phyloP scores from a whole-genome alignment of 495 filamentous ascomycete species.

The Aspergillus hancockii region DNA sequence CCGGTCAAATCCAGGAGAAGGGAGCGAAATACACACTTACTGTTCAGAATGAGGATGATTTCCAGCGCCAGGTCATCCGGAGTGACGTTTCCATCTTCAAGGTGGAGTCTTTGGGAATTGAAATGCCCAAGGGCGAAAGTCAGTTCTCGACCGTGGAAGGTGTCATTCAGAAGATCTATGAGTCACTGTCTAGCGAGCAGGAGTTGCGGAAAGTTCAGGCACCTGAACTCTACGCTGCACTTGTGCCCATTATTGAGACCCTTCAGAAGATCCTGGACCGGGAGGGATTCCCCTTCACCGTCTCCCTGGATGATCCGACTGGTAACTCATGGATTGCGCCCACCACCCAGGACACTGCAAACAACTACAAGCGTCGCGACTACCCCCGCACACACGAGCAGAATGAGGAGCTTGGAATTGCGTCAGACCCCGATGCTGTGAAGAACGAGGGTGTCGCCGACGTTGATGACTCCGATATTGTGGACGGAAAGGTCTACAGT shows the following conservation, averaged over 20 bases:
- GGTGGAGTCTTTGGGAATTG: slow-evolving; percentile 83
- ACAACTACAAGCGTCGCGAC: slow-evolving; percentile 79
- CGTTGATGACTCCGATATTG: slow-evolving; percentile 70
- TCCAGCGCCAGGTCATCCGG: slow-evolving; percentile 86
- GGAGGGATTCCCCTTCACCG: slow-evolving; percentile 79
- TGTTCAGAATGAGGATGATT: slow-evolving; percentile 66
- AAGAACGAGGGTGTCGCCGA: slow-evolving; percentile 27
- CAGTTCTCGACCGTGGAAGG: slow-evolving; percentile 93
- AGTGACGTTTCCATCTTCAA: slow-evolving; percentile 81
- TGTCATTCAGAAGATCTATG: slow-evolving; percentile 70
- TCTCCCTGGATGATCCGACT: slow-evolving; percentile 83
- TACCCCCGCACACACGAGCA: slow-evolving; percentile 81
- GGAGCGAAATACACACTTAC: slow-evolving; percentile 78
- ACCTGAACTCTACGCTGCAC: slow-evolving; percentile 74
- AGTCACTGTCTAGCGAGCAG: slow-evolving; percentile 77
- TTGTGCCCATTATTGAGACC: slow-evolving; percentile 69
- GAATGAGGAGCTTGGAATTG: slow-evolving; percentile 77
- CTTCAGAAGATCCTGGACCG: slow-evolving; percentile 72
- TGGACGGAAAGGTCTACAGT: slow-evolving; percentile 84
- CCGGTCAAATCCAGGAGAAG: slow-evolving; percentile 85
- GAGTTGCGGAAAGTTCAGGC: slow-evolving; percentile 67
- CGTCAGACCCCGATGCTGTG: slow-evolving; percentile 38
- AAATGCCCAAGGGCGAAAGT: slow-evolving; percentile 85
- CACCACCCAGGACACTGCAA: slow-evolving; percentile 63
- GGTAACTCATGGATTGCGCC: slow-evolving; percentile 99